phyloP scores from a whole-genome alignment of 2,329 filamentous ascomycete species.

The Xylariales sp. region DNA sequence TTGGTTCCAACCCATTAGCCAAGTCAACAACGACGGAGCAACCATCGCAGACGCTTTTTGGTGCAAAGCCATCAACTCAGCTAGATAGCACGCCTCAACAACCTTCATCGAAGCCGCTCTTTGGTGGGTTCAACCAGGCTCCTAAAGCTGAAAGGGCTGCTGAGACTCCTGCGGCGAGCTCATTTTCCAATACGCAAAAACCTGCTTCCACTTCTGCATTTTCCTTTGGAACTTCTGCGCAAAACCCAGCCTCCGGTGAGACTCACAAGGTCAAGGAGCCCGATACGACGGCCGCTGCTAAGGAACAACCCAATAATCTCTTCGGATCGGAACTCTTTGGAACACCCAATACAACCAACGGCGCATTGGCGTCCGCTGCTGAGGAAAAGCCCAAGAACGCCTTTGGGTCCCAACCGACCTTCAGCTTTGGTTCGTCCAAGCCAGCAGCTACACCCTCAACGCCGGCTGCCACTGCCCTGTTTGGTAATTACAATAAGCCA shows the following conservation, averaged over 20 bases:
- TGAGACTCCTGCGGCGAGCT: conserved; percentile 9
- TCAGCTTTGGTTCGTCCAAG: conserved; percentile 2
- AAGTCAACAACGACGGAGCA: not conserved
- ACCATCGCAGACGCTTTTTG: conserved; percentile 30
- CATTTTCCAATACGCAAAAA: conserved; percentile 19
- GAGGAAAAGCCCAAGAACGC: conserved; percentile 1
- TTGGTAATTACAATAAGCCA: conserved; percentile 11
- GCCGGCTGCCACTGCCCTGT: conserved; percentile 12
- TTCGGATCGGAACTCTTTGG: conserved; percentile 10
- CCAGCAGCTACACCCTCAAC: conserved; percentile 13
- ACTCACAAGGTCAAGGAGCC: conserved; percentile 10
- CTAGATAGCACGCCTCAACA: too few relatives aligned
- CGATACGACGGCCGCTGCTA: conserved; percentile 7
- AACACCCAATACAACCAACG: conserved; percentile 10
- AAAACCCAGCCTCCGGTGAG: conserved; percentile 13
- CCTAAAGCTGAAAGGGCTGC: conserved; percentile 13
- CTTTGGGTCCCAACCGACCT: conserved; percentile 3
- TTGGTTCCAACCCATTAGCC: not conserved
- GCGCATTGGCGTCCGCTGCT: conserved; percentile 6
- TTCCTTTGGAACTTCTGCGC: conserved; percentile 10
- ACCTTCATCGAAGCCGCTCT: conserved; percentile 17
- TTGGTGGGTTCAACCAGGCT: conserved; percentile 15
- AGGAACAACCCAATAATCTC: conserved; percentile 13
- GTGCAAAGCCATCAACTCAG: conserved; percentile 25
- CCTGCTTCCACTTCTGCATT: conserved; percentile 13